phyloP scores from a whole-genome alignment of 2,329 filamentous ascomycete species.

The Trichoderma afroharzianum region DNA sequence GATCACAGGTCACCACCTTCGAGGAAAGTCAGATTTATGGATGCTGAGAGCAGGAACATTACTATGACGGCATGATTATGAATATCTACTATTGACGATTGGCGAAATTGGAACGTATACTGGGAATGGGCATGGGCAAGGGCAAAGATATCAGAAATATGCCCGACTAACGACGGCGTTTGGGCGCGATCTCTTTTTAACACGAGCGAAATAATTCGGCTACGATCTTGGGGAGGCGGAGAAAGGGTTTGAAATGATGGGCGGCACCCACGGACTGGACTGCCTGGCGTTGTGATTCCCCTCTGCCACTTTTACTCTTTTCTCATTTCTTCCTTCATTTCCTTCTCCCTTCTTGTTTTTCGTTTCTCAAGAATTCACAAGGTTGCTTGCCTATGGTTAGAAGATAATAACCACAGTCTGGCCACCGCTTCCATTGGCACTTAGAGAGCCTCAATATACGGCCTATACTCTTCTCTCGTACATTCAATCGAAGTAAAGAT shows the following conservation, averaged over 20 bases:
- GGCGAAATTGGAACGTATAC: not conserved
- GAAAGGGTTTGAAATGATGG: not conserved
- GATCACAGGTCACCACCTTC: conserved; percentile 26
- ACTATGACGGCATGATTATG: conserved; percentile 29
- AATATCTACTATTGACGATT: not conserved
- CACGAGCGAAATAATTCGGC: not conserved
- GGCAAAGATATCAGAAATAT: not conserved
- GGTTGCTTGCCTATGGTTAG: not conserved
- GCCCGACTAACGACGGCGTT: not conserved
- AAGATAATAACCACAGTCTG: not conserved
- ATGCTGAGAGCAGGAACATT: conserved; percentile 35
- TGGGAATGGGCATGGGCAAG: not conserved
- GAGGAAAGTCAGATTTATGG: conserved; percentile 40
- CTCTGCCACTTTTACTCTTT: not conserved
- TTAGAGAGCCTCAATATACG: not conserved
- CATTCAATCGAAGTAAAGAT: not conserved
- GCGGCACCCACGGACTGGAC: not conserved
- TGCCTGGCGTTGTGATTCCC: not conserved
- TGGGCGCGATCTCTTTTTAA: not conserved
- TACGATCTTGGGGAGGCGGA: not conserved
- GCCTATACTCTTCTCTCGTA: not conserved
- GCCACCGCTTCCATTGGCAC: not conserved
- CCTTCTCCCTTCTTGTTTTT: not conserved
- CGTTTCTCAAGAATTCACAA: not conserved
- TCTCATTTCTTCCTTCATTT: not conserved